Evolutionary conservation across 1,284 basidiomycete genomes (phyloP).

Genomic region (Megacollybia platyphylla): DNA sequence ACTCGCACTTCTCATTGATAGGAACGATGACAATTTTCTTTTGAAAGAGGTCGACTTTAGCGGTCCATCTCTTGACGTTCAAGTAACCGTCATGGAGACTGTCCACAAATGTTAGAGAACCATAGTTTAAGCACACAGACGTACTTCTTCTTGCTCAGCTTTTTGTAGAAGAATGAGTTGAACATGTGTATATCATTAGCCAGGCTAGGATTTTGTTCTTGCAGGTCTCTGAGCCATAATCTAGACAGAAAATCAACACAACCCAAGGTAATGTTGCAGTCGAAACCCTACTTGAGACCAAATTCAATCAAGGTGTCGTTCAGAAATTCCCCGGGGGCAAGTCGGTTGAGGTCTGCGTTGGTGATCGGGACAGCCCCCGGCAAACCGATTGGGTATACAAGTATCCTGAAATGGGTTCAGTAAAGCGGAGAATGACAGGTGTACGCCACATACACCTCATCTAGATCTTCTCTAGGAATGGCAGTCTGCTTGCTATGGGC

Average conservation of each 20-base stretch:
- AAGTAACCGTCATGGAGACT: slow-evolving; percentile 64
- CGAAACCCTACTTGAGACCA: slow-evolving; percentile 65
- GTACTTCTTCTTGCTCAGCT: slow-evolving; percentile 68
- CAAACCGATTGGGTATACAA: slow-evolving; percentile 61
- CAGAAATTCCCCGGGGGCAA: slow-evolving; percentile 72
- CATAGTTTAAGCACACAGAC: slow-evolving; percentile 11
- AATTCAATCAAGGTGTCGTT: slow-evolving; percentile 97
- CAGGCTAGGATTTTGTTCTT: slow-evolving; percentile 39
- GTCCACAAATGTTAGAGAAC: slow-evolving; percentile 2
- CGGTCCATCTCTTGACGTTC: slow-evolving; percentile 90
- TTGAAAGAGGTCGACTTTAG: slow-evolving; percentile 74
- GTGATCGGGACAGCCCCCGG: slow-evolving; percentile 71
- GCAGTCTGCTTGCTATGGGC: no score
- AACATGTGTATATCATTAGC: slow-evolving; percentile 80
- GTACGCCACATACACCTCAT: slow-evolving; percentile 45
- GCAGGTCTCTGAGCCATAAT: slow-evolving; percentile 51
- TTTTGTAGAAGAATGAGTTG: slow-evolving; percentile 97
- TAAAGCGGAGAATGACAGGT: slow-evolving; percentile 3
- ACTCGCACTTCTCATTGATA: slow-evolving; percentile 84
- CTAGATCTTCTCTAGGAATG: slow-evolving; percentile 26
- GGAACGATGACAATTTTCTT: slow-evolving; percentile 93
- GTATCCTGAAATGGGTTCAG: slow-evolving; percentile 32
- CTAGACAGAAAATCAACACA: slow-evolving; percentile 23
- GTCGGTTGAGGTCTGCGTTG: slow-evolving; percentile 60
- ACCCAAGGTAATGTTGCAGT: background rate